Evolutionary conservation across 1,284 basidiomycete species (phyloP).

Genomic region (Inonotus hispidus): DNA sequence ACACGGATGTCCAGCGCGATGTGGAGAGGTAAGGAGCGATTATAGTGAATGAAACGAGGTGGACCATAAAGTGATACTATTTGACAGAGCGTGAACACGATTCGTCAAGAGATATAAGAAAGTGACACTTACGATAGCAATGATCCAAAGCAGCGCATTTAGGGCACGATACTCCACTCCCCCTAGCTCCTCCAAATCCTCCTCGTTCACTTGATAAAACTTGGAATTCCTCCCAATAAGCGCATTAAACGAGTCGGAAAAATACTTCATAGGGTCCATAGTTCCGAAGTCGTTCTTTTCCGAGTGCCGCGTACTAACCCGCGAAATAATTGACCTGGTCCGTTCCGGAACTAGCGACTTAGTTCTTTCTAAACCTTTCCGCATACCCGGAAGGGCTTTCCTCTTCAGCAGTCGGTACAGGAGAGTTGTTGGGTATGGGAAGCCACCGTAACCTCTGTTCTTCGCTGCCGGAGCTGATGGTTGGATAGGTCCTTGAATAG

Average conservation of each 20-base stretch:
- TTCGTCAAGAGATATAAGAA: background rate
- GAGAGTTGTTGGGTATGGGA: constrained; percentile 75
- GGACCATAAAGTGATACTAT: constrained; percentile 70
- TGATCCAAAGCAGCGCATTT: constrained; percentile 75
- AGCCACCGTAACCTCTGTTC: constrained; percentile 72
- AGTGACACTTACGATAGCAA: constrained; percentile 44
- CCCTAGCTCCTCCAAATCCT: constrained; percentile 87
- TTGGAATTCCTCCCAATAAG: constrained; percentile 82
- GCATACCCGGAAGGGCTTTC: constrained; percentile 45
- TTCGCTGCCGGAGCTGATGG: constrained; percentile 9
- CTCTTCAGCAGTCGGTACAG: constrained; percentile 40
- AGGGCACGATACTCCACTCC: constrained; percentile 92
- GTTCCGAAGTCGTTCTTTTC: background rate
- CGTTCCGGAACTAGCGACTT: constrained; percentile 40
- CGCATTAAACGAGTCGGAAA: constrained; percentile 68
- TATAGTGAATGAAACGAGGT: constrained; percentile 62
- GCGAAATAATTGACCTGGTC: constrained; percentile 48
- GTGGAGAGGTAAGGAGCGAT: constrained; percentile 74
- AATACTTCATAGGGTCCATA: constrained; percentile 67
- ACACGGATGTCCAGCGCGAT: constrained; percentile 47
- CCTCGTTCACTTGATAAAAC: constrained; percentile 74
- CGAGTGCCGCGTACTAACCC: constrained; percentile 68
- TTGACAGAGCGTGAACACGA: background rate
- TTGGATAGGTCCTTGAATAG: background rate
- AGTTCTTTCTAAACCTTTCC: constrained; percentile 30